Evolutionary conservation across 1,284 basidiomycete genomes (phyloP), one percentile per base, ranked within the genome.

Genomic region (Xerocomus minutiporus): DNA sequence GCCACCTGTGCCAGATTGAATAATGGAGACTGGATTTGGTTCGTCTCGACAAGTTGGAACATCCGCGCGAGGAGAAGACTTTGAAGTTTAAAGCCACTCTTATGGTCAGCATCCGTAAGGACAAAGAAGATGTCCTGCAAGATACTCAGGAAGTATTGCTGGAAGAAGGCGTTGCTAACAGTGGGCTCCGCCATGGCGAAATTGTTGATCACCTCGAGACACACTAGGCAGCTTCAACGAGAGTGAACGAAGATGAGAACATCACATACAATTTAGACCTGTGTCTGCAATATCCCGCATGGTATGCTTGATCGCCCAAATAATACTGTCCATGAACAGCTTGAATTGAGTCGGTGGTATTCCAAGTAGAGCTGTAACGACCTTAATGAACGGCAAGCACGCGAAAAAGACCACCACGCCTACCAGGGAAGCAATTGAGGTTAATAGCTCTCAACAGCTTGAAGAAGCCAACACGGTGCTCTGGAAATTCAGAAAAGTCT

Each of bases 291-390:
- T 98, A 73, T 99, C 97, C 51, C 97, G 86, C 93, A 97, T 97
- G 15, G 94, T 97, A 75, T 99, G 97, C 75, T 99, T 99, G 79
- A 99, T 97, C 12, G 94, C 96, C 97, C 97, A 99, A 50, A 97
- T 91, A 59, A 98, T 91, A 60, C 93, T 95, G 72, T 99, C 97
- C 84, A 98, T 97, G 71, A 97, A 91, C 56, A 99, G 75, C 76
- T 97, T 98, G 82, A 99, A 99, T 73, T 97, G 91, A 48, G 81
- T 71, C n/a, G 93, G 89, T 13, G 92, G 90, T 52, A 98, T 81
- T 38, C 83, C 84, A 55, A 98, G 80, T 39, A 99, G 76, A 7
- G 93, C 93, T 92, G 31, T 42, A 57, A 49, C 52, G 49, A 34
- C 6, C 15, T 63, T 36, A 53, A 12, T 20, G 13, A 49, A 15